Evolutionary conservation across 176 grass and related monocot genomes (phyloP), one percentile per base, ranked within the genome.

Genomic region (Avena atlantica): DNA sequence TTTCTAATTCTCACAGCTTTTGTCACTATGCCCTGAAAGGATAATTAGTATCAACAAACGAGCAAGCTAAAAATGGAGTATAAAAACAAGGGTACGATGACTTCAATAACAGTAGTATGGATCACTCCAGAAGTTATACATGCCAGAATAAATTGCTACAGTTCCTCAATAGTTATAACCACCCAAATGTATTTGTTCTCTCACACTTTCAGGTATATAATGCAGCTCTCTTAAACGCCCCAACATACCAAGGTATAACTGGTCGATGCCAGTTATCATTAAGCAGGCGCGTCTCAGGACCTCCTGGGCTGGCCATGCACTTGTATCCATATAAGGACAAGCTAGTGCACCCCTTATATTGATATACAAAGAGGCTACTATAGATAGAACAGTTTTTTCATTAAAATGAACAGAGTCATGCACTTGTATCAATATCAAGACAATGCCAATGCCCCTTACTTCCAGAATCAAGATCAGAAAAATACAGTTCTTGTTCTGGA

Each of bases 1-100:
- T 97, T 97, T 74, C 92, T 85, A 21, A 97, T 91, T 89, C 94
- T 97, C n/a, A 92, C 67, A 79, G 95, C 92, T 68, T 68, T 68
- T 29, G 11, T 68, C 65, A 68, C 79, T 97, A 91, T 89, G 94
- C 91, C 95, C 95, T 97, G 81, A 29, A 71, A 92, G 65, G 19
- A 66, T 8, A 79, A 44, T 25, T 17, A 27, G 65, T 36, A 36
- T 68, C 29, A 68, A 36, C 2, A 68, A 36, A 68, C 17, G 6
- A 68, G 29, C 14, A 6, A 68, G 29, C 25, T 4, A 34, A 34
- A 67, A 67, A 68, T 36, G 14, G 14, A 31, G 65, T 68, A 68
- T 34, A 67, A 17, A 6, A 55, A 55, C 15, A 55, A 61, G 61
- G 2, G 21, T 67, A 34, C 1, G 13, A 12, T 6, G 14, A 34